phyloP scores from a whole-genome alignment of 2,329 filamentous ascomycete species.

The Fusarium vanettenii region DNA sequence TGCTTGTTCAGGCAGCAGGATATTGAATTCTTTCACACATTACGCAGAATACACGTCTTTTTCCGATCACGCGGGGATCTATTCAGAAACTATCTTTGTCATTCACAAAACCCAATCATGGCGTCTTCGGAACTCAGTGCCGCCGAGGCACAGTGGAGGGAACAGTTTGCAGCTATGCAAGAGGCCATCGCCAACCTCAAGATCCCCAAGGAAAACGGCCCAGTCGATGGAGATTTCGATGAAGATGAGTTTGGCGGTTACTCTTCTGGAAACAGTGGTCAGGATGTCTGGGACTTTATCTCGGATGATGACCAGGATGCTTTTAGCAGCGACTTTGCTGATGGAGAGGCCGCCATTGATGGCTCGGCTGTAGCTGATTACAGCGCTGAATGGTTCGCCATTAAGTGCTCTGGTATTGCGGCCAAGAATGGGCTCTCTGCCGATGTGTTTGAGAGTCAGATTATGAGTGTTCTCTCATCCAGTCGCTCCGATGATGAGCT shows the following conservation, averaged over 20 bases:
- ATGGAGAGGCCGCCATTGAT: constrained; percentile 48
- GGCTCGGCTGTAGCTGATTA: constrained; percentile 53
- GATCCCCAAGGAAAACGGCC: constrained; percentile 53
- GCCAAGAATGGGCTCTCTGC: constrained; percentile 74
- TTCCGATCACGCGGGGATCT: neutral
- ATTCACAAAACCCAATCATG: constrained; percentile 42
- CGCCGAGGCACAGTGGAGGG: constrained; percentile 78
- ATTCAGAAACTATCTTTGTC: neutral
- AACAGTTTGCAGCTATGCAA: constrained; percentile 87
- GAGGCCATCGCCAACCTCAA: constrained; percentile 81
- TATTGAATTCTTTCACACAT: neutral
- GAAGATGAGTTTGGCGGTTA: constrained; percentile 72
- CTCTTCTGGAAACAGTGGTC: constrained; percentile 70
- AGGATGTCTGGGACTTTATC: constrained; percentile 95
- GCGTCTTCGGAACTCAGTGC: constrained; percentile 50
- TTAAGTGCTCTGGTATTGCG: constrained; percentile 76
- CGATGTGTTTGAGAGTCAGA: constrained; percentile 79
- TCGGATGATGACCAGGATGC: constrained; percentile 77
- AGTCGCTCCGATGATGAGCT: constrained; percentile 81
- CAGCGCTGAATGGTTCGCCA: constrained; percentile 76
- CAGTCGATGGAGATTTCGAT: constrained; percentile 62
- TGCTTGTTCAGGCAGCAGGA: constrained; percentile 25
- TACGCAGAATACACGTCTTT: neutral
- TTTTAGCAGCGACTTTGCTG: constrained; percentile 73
- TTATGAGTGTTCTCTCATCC: constrained; percentile 79